Base-by-base conservation (phyloP, 768 basidiomycete genomes). In the Rubroboletus pulcherrimus region DNA sequence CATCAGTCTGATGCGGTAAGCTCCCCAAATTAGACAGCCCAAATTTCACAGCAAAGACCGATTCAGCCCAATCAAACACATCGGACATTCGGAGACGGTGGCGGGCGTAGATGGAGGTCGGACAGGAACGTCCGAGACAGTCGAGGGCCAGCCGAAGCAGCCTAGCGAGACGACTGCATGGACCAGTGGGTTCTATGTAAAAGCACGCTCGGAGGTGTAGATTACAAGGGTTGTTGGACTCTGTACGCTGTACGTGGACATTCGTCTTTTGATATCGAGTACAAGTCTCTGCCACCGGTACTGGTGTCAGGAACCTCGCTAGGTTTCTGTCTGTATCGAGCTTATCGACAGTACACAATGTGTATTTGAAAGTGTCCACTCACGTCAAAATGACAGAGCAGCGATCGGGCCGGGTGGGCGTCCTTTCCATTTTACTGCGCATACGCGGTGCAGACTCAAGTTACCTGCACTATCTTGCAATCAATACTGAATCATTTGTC, bases 51-150 rank as follows among this genome's bases (percentile, higher is more conserved):
- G 62, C 47, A 34, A 41, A 49, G 26, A 54, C 56, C 54, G 26
- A 51, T 47, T 57, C 45, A 35, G 51, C 52, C 58, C 43, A 45
- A 56, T 64, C 56, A 58, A 55, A 67, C 59, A 58, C 63, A 46
- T 63, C 65, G 54, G 54, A 41, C 59, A 49, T 53, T 41, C 45
- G 41, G 54, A 41, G 34, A 34, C 41, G n/a, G 34, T 38, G 39
- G 51, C 38, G 21, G 39, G 49, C 19, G 41, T 30, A 6, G 19
- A 45, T 40, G 29, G 48, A 34, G 53, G 12, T 48, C 42, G 44
- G 49, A 34, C 47, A 26, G 34, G 26, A 10, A 31, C n/a, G 24
- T 30, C 17, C 29, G 38, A 33, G 40, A 48, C 19, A 2, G 38
- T 29, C 37, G 33, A 17, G 7, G 8, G 17, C 7, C 21, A 31